Percentiles rank a stretch among this genome's conserved stretches.
Evolutionary conservation across 257 asterid species (phyloP).

Genomic region (Solanum chiquidenum): DNA sequence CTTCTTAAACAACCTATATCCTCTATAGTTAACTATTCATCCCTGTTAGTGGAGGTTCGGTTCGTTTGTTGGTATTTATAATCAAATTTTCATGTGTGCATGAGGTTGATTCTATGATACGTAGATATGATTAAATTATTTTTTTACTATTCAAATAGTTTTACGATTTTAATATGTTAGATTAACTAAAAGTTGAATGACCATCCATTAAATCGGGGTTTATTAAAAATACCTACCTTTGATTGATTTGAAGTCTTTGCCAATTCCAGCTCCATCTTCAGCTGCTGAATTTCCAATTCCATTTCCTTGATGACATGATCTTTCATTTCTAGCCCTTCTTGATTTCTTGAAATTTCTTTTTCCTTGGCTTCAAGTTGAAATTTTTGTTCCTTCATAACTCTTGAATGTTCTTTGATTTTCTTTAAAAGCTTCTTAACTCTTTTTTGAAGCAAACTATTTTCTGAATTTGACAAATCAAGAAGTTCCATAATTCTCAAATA

Average conservation of each 20-base stretch:
- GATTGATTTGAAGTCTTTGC: constrained; percentile 18
- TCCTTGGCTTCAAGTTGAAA: constrained; percentile 23
- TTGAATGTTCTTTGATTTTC: constrained; percentile 10
- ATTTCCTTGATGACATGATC: constrained; percentile 12
- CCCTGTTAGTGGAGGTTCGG: background rate
- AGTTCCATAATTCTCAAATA: constrained; percentile 13
- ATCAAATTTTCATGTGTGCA: background rate
- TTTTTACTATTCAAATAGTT: background rate
- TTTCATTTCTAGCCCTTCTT: constrained; percentile 20
- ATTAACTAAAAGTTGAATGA: background rate
- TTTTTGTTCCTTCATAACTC: constrained; percentile 12
- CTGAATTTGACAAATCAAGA: constrained; percentile 27
- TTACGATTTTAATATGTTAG: background rate
- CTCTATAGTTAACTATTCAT: background rate
- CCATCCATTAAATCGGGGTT: background rate
- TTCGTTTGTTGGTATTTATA: no score
- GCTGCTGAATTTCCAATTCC: constrained; percentile 31
- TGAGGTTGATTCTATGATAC: background rate
- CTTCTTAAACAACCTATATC: background rate
- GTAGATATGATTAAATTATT: background rate
- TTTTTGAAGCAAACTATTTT: constrained; percentile 25
- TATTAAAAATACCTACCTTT: constrained; percentile 20
- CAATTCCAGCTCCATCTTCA: constrained; percentile 19
- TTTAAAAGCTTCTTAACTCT: constrained; percentile 35
- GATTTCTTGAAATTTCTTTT: constrained; percentile 23